Conservation (phyloP, 495 filamentous ascomycete species). For the Annulohypoxylon stygium region DNA sequence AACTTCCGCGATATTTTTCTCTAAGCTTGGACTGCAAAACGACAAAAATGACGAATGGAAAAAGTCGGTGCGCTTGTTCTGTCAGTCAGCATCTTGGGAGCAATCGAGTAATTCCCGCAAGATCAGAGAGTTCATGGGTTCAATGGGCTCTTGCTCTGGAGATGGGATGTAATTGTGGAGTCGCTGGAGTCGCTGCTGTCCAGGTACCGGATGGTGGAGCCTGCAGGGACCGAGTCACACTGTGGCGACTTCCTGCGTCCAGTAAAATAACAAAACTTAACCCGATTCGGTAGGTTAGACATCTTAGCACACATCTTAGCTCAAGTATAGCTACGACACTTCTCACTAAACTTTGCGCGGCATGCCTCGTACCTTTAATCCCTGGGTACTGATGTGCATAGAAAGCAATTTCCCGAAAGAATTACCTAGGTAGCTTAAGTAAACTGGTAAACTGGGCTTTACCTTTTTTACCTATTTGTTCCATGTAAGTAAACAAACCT, state of each 20-base stretch:
- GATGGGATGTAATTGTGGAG: conserved; percentile 38
- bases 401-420: conserved; percentile 45
- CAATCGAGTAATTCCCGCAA: conserved; percentile 49
- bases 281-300: conserved; percentile 17
- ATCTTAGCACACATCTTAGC: neutral
- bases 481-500: conserved; percentile 35
- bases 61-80: conserved; percentile 43
- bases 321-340: conserved; percentile 32
- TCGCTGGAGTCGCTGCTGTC: conserved; percentile 37
- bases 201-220: conserved; percentile 47
- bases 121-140: conserved; percentile 46
- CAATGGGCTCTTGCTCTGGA: conserved; percentile 32
- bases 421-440: conserved; percentile 14
- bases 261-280: conserved; percentile 12
- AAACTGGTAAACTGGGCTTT: conserved; percentile 24
- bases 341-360: conserved; percentile 30
- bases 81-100: conserved; percentile 38
- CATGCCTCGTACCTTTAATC: conserved; percentile 36
- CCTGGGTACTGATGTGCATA: conserved; percentile 44
- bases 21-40: conserved; percentile 33
- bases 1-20: conserved; percentile 34
- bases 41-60: conserved; percentile 17
- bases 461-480: neutral
- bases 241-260: conserved; percentile 30
- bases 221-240: conserved; percentile 46